Percentiles rank a stretch among this genome's conserved stretches.
phyloP scores from a whole-genome alignment of 306 rosid genomes.

The Vigna angularis region DNA sequence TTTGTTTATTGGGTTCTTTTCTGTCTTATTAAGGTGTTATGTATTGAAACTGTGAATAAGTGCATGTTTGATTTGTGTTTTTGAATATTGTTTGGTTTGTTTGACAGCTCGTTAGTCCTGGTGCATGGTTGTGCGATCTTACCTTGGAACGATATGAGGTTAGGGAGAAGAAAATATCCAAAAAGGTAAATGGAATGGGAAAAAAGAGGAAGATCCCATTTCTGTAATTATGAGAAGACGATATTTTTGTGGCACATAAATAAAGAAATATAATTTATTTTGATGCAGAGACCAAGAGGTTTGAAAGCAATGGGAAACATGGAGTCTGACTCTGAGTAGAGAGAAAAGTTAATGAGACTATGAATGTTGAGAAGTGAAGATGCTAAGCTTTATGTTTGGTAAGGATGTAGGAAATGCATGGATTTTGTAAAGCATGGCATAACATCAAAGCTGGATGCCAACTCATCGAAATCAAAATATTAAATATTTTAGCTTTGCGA shows the following conservation, averaged over 20 bases:
- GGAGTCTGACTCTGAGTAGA: conserved; percentile 84
- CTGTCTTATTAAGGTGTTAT: background rate
- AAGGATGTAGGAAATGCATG: conserved; percentile 44
- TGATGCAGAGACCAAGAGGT: conserved; percentile 89
- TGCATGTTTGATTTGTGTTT: background rate
- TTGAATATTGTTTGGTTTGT: conserved; percentile 7
- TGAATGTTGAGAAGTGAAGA: conserved; percentile 14
- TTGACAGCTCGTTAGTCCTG: conserved; percentile 78
- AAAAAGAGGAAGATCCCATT: background rate
- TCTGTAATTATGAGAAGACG: background rate
- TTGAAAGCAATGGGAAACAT: conserved; percentile 88
- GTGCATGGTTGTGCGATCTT: conserved; percentile 86
- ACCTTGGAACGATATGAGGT: conserved; percentile 89
- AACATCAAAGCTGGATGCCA: conserved; percentile 25
- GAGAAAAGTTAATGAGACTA: background rate
- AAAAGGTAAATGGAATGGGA: conserved; percentile 58
- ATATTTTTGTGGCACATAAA: background rate
- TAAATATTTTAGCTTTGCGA: conserved; percentile 39
- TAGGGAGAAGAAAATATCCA: conserved; percentile 85
- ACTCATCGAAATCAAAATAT: conserved; percentile 31
- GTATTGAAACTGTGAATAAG: background rate
- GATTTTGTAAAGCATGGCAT: conserved; percentile 44
- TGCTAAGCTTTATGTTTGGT: conserved; percentile 33
- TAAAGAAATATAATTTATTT: background rate
- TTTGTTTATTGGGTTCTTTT: background rate